A percentile compares a stretch with the other conserved stretches of the same genome.
Conservation (phyloP, 1,139 yeast species). For the Wickerhamomyces sp. region DNA sequence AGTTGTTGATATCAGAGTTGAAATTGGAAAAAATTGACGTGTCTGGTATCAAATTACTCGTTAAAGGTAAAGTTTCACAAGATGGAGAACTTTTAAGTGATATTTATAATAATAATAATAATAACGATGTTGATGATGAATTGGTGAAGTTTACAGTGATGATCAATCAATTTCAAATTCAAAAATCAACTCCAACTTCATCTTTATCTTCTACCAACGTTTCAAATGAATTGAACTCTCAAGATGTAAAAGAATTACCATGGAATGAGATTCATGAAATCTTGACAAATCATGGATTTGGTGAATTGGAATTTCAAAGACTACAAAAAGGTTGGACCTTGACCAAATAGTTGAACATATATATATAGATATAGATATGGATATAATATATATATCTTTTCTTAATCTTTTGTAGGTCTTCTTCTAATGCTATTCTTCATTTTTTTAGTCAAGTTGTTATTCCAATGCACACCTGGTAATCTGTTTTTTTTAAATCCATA, state of each 20-base stretch:
- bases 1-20: constrained; percentile 23
- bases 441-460: constrained; percentile 31
- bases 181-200: not conserved
- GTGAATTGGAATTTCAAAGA: constrained; percentile 26
- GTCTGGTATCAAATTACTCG: constrained; percentile 34
- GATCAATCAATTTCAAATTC: constrained; percentile 24
- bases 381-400: not conserved
- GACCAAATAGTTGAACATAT: constrained; percentile 22
- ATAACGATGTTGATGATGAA: too few relatives aligned
- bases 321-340: constrained; percentile 38
- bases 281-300: constrained; percentile 24
- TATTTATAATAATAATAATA: constrained; percentile 3
- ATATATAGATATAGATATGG: too few relatives aligned
- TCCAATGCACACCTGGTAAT: constrained; percentile 36
- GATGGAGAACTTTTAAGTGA: constrained; percentile 29
- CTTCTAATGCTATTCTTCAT: constrained; percentile 29
- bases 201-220: constrained; percentile 2
- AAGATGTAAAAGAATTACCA: constrained; percentile 21
- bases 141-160: constrained; percentile 30
- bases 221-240: too few relatives aligned
- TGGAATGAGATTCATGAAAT: constrained; percentile 30
- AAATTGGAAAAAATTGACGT: constrained; percentile 18
- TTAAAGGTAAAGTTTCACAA: constrained; percentile 45
- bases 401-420: constrained; percentile 1
- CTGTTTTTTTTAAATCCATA: constrained; percentile 34